Evolutionary conservation across 1,139 yeast genomes (phyloP).

Genomic region (Schwanniomyces etchellsii): DNA sequence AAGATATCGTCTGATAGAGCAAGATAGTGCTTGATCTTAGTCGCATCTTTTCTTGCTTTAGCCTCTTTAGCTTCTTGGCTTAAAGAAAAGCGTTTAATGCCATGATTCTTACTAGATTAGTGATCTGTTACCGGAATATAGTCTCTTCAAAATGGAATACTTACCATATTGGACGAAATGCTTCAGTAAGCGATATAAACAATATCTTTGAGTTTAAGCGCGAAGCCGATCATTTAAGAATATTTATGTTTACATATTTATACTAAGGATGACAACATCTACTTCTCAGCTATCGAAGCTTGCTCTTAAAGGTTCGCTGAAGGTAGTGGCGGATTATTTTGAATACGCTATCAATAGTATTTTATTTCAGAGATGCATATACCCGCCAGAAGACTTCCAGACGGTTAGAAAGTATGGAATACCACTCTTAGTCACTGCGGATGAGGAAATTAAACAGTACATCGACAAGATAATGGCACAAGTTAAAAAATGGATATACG

Average conservation of each 20-base stretch:
- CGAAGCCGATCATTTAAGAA: too few relatives aligned
- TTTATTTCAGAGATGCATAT: conserved; percentile 83
- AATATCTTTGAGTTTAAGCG: neutral
- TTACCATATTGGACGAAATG: conserved; percentile 4
- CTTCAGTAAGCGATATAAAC: neutral
- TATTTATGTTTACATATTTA: too few relatives aligned
- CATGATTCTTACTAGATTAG: conserved; percentile 56
- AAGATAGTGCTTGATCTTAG: conserved; percentile 51
- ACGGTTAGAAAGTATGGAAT: conserved; percentile 78
- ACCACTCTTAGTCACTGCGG: conserved; percentile 66
- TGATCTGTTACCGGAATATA: conserved; percentile 1
- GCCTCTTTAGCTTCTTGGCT: conserved; percentile 50
- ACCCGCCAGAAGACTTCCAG: conserved; percentile 83
- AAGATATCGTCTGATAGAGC: conserved; percentile 40
- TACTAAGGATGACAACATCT: too few relatives aligned
- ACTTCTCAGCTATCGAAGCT: conserved; percentile 36
- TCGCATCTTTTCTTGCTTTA: conserved; percentile 51
- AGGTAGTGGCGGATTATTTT: conserved; percentile 77
- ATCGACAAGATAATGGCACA: conserved; percentile 68
- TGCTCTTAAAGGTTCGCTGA: conserved; percentile 73
- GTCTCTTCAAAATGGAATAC: conserved; percentile 1
- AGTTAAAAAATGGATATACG: conserved; percentile 74
- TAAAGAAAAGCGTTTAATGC: conserved; percentile 56
- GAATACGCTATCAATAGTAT: conserved; percentile 76
- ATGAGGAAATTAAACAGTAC: conserved; percentile 72